A percentile compares a stretch with the other conserved stretches of the same genome.
Evolutionary conservation across 2,329 filamentous ascomycete species (phyloP).

Genomic region (Colletotrichum truncatum): DNA sequence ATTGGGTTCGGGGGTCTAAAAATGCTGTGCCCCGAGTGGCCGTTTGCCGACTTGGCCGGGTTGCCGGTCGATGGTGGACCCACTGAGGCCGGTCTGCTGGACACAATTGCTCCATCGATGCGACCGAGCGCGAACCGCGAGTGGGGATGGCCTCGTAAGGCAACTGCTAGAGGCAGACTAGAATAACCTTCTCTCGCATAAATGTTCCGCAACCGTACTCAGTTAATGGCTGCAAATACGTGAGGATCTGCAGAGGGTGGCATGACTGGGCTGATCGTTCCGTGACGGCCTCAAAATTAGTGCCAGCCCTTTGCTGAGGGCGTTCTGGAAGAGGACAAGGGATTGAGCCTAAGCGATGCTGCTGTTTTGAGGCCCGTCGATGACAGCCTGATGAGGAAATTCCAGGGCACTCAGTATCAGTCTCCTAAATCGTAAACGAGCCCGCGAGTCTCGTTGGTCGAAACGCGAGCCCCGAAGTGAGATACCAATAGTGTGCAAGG

Average conservation of each 20-base stretch:
- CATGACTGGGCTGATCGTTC: slow-evolving; percentile 15
- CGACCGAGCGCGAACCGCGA: slow-evolving; percentile 4
- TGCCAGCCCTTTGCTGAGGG: not conserved
- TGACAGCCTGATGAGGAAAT: not conserved
- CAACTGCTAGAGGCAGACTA: slow-evolving; percentile 12
- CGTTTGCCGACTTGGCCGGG: slow-evolving; percentile 27
- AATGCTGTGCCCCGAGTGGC: slow-evolving; percentile 30
- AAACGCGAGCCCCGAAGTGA: not conserved
- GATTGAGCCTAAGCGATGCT: not conserved
- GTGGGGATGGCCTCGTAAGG: slow-evolving; percentile 30
- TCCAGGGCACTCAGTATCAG: not conserved
- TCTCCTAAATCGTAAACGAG: not conserved
- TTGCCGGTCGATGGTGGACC: slow-evolving; percentile 17
- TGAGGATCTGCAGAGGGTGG: slow-evolving; percentile 18
- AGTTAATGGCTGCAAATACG: slow-evolving; percentile 13
- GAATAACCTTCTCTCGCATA: not conserved
- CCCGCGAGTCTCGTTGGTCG: slow-evolving; percentile 2
- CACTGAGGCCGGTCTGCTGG: slow-evolving; percentile 24
- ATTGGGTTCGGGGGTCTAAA: slow-evolving; percentile 18
- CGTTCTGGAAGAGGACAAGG: not conserved
- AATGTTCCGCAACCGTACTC: slow-evolving; percentile 9
- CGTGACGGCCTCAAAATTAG: slow-evolving; percentile 20
- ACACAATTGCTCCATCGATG: slow-evolving; percentile 10
- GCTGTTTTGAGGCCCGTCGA: slow-evolving; percentile 21
- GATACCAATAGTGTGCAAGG: slow-evolving; percentile 1